These are phyloP conservation scores for Sporothrix globosa DNA, from an alignment of 2,329 filamentous ascomycete species.

Conservation along the genomic window DNA sequence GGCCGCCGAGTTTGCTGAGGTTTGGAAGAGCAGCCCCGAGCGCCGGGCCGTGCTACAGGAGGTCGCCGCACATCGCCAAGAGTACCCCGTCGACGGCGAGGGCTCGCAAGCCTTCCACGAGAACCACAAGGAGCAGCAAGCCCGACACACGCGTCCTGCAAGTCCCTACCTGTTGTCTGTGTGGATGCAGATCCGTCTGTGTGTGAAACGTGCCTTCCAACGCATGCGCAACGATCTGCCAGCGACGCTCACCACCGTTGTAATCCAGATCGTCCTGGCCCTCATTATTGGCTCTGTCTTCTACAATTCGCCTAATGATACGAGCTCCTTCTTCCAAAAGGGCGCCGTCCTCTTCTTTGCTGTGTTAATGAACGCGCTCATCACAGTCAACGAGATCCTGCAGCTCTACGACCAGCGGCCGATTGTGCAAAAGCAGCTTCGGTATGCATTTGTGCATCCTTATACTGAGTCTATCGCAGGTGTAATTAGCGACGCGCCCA, in stretches of 20 bases:
- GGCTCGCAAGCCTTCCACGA: conserved; percentile 51
- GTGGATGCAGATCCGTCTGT: conserved; percentile 52
- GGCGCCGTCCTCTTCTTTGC: conserved; percentile 87
- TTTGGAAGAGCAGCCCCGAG: conserved; percentile 60
- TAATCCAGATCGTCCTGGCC: conserved; percentile 69
- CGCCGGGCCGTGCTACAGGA: conserved; percentile 56
- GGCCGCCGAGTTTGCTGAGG: conserved; percentile 62
- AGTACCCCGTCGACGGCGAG: conserved; percentile 40
- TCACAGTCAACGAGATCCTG: conserved; percentile 78
- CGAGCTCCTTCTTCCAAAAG: conserved; percentile 57
- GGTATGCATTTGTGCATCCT: conserved; percentile 89
- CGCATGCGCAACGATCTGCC: conserved; percentile 74
- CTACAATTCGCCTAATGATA: conserved; percentile 34
- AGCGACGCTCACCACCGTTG: conserved; percentile 75
- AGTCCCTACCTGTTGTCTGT: conserved; percentile 76
- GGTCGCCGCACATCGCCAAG: conserved; percentile 55
- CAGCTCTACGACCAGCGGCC: conserved; percentile 85
- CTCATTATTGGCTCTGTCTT: conserved; percentile 35
- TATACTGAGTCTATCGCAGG: conserved; percentile 82
- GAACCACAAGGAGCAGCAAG: conserved; percentile 60
- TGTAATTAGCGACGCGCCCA: conserved; percentile 83
- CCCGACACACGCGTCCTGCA: conserved; percentile 68
- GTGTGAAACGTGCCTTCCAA: conserved; percentile 73
- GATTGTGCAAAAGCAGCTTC: conserved; percentile 86
- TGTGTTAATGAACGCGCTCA: conserved; percentile 82